Percentiles rank a stretch among this genome's conserved stretches.
Conservation (phyloP, 2,329 filamentous ascomycete species). For the Phoma sp. region DNA sequence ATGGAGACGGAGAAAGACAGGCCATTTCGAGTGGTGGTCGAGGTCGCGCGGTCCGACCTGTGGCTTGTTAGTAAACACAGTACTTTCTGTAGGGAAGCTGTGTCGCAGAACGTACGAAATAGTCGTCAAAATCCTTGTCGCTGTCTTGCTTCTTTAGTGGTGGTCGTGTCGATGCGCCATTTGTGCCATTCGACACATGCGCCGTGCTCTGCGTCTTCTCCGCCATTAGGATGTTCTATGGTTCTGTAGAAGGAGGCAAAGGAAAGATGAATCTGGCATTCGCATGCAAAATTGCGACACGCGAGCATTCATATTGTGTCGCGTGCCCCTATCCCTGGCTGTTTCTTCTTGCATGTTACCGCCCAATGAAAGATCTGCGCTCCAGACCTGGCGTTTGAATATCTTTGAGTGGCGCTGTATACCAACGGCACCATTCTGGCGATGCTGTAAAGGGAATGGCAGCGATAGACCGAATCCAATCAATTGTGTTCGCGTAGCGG, state of each 20-base stretch:
- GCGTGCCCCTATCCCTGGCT: slow-evolving; percentile 14
- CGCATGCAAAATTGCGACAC: background rate
- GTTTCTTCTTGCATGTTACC: slow-evolving; percentile 1
- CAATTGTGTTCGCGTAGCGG: slow-evolving; percentile 13
- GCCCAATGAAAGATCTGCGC: slow-evolving; percentile 5
- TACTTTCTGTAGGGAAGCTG: slow-evolving; percentile 22
- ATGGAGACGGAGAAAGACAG: slow-evolving; percentile 75
- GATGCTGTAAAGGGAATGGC: slow-evolving; percentile 18
- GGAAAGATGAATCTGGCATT: background rate
- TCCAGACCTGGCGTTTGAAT: slow-evolving; percentile 22
- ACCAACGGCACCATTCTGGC: slow-evolving; percentile 15
- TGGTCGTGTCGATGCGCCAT: slow-evolving; percentile 10
- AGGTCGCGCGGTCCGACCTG: slow-evolving; percentile 69
- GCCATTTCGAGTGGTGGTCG: slow-evolving; percentile 77
- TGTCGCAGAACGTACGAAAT: slow-evolving; percentile 57
- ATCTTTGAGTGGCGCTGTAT: slow-evolving; percentile 18
- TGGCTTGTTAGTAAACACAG: slow-evolving; percentile 11
- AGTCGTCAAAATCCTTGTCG: slow-evolving; percentile 60
- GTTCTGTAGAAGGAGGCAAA: background rate
- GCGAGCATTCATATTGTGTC: slow-evolving; percentile 14
- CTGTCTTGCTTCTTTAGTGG: slow-evolving; percentile 31
- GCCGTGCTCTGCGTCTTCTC: slow-evolving; percentile 26
- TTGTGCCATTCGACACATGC: slow-evolving; percentile 21
- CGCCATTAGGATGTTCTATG: slow-evolving; percentile 12
- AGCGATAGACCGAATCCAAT: slow-evolving; percentile 23